phyloP scores from a whole-genome alignment of 2,329 filamentous ascomycete species.

The Celoporthe dispersa region DNA sequence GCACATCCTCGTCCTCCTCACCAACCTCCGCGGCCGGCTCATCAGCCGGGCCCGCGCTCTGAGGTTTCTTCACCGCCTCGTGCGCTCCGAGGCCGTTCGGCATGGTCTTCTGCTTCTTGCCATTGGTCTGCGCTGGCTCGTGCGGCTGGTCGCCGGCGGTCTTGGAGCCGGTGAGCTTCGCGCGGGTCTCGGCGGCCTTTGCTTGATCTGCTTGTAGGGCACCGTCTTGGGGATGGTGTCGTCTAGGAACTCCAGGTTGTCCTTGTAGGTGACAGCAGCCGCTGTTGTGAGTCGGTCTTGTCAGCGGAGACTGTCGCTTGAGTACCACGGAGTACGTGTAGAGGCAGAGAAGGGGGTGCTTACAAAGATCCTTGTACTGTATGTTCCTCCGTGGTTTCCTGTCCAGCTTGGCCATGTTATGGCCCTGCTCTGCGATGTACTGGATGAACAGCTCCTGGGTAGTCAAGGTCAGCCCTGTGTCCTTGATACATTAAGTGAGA shows the following conservation, averaged over 20 bases:
- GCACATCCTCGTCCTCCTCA: constrained; percentile 53
- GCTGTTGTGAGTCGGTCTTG: constrained; percentile 53
- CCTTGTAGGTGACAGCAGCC: constrained; percentile 81
- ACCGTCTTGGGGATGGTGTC: constrained; percentile 89
- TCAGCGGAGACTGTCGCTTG: no score
- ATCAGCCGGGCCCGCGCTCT: constrained; percentile 45
- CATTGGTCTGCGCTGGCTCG: constrained; percentile 35
- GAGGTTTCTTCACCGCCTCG: constrained; percentile 32
- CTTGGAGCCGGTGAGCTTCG: constrained; percentile 52
- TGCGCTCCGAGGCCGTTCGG: constrained; percentile 38
- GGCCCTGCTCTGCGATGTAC: constrained; percentile 81
- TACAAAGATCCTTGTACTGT: constrained; percentile 93
- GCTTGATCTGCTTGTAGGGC: constrained; percentile 79
- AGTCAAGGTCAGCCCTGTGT: constrained; percentile 6
- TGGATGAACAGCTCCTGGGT: constrained; percentile 90
- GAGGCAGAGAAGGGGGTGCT: constrained; percentile 32
- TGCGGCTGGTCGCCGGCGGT: constrained; percentile 33
- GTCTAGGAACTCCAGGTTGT: constrained; percentile 92
- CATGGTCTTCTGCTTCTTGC: constrained; percentile 44
- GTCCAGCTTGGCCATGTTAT: constrained; percentile 88
- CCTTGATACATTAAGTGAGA: background rate
- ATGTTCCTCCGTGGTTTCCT: constrained; percentile 91
- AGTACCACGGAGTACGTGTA: background rate
- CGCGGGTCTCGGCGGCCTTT: constrained; percentile 57
- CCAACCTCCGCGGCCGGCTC: constrained; percentile 29